Percentiles rank a stretch among this genome's conserved stretches.
Conservation (phyloP, 192 early-diverging fungal species). For the Phlyctochytrium planicorne region DNA sequence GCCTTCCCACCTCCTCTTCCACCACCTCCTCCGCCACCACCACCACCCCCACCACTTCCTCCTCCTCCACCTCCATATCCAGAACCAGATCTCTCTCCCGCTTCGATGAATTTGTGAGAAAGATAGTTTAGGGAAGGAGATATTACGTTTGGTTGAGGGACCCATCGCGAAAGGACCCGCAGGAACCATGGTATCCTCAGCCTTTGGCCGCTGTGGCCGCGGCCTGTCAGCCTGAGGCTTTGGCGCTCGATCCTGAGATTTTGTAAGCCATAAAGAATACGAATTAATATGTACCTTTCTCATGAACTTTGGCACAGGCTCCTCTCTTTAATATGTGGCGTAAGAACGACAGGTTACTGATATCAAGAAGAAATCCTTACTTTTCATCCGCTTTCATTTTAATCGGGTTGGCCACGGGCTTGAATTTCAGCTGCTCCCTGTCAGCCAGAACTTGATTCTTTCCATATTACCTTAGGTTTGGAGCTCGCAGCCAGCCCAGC, state of each 20-base stretch:
- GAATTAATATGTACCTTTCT: too few relatives aligned
- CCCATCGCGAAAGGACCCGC: conserved; percentile 34
- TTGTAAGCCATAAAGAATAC: too few relatives aligned
- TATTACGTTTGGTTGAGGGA: conserved; percentile 19
- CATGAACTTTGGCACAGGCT: too few relatives aligned
- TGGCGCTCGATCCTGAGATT: too few relatives aligned
- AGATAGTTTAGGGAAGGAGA: neutral
- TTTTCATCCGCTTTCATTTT: neutral
- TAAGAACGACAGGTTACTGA: too few relatives aligned
- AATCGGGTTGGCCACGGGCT: neutral
- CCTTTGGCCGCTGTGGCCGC: neutral
- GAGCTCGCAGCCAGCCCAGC: too few relatives aligned
- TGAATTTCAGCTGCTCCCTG: neutral
- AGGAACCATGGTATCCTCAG: conserved; percentile 24
- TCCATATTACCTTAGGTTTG: too few relatives aligned
- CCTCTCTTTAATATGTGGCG: too few relatives aligned
- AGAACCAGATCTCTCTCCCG: neutral
- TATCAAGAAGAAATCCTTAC: neutral
- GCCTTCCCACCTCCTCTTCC: neutral
- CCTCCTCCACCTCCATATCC: neutral
- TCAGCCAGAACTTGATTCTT: too few relatives aligned
- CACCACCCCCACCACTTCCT: neutral
- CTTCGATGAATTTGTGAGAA: neutral
- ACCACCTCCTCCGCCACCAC: conserved; percentile 1
- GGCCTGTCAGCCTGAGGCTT: too few relatives aligned